Evolutionary conservation across 2,329 filamentous ascomycete genomes (phyloP).

Genomic region (Fusarium palustre): DNA sequence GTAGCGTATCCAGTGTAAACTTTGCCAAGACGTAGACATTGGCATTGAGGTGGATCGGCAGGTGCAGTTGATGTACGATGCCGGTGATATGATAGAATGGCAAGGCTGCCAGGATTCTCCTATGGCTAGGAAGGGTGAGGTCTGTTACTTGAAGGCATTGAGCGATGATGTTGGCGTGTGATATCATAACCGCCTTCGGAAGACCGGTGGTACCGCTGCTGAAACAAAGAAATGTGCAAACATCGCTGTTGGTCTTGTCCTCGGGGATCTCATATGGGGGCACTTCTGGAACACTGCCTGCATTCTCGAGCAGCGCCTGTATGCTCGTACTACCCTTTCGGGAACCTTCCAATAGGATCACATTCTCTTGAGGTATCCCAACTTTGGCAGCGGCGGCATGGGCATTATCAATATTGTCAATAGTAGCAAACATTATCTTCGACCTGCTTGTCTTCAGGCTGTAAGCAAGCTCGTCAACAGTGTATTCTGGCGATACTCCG

Average conservation of each 20-base stretch:
- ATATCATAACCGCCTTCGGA: constrained; percentile 44
- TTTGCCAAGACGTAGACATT: constrained; percentile 1
- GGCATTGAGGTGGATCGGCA: not conserved
- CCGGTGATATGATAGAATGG: constrained; percentile 47
- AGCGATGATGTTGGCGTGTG: constrained; percentile 38
- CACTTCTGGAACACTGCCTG: not conserved
- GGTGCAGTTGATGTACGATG: constrained; percentile 8
- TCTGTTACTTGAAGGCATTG: constrained; percentile 33
- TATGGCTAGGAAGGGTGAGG: constrained; percentile 8
- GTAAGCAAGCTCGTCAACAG: constrained; percentile 5
- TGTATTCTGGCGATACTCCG: constrained; percentile 25
- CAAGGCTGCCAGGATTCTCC: constrained; percentile 34
- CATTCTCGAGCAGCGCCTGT: not conserved
- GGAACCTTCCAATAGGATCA: constrained; percentile 11
- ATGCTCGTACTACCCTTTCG: not conserved
- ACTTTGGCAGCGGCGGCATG: not conserved
- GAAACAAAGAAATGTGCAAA: constrained; percentile 37
- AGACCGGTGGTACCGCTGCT: constrained; percentile 43
- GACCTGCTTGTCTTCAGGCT: constrained; percentile 15
- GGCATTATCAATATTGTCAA: not conserved
- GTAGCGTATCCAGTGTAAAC: not conserved
- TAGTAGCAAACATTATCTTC: constrained; percentile 15
- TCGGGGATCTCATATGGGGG: not conserved
- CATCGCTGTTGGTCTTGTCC: constrained; percentile 11
- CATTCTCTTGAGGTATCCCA: not conserved